Base-by-base conservation (phyloP, 2,329 filamentous ascomycete genomes). In the Pyrenophora seminiperda region DNA sequence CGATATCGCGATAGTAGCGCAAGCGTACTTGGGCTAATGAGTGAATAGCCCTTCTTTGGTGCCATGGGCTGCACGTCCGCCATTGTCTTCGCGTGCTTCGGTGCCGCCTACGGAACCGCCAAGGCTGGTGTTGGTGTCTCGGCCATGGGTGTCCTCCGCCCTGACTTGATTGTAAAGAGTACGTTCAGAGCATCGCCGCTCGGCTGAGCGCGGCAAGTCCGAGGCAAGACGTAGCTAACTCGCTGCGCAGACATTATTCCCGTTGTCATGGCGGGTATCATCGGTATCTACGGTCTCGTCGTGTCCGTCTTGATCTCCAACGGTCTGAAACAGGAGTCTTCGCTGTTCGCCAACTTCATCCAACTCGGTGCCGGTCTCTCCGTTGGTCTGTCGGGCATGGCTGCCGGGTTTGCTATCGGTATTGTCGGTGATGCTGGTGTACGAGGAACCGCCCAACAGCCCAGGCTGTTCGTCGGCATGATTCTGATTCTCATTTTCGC, bases 181-280 rank as follows among this genome's bases (percentile, higher is more conserved):
- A 88, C 72, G 91, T 79, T 41, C n/a, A 20, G 18, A 30, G 38
- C 22, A 38, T 13, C 36, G 20, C 4, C 24, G 1, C 20, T 20
- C 17, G 10, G 9, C 2, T 7, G 14, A 17, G 15, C 4, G 6
- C 9, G 11, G 14, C 17, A 40, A 5, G 15, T 18, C 11, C 1
- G 27, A 18, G 9, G 24, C 24, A 10, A 27, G 3, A 41, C 2
- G 20, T 6, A 22, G 37, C 54, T 71, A 47, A 65, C 43, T 59
- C 34, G 29, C 24, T 10, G 7, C 63, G 7, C 64, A 97, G 93
- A 97, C 84, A 97, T 97, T 77, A 93, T 97, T 62, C 94, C 94
- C 75, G 94, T 97, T 79, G 96, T 99, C 87, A 99, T 99, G 94
- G 94, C 94, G 83, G 94, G 94, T 97, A 99, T 99, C 79, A 97